Base-by-base conservation (phyloP, 1,284 basidiomycete species). In the Rhodotorula sp. region DNA sequence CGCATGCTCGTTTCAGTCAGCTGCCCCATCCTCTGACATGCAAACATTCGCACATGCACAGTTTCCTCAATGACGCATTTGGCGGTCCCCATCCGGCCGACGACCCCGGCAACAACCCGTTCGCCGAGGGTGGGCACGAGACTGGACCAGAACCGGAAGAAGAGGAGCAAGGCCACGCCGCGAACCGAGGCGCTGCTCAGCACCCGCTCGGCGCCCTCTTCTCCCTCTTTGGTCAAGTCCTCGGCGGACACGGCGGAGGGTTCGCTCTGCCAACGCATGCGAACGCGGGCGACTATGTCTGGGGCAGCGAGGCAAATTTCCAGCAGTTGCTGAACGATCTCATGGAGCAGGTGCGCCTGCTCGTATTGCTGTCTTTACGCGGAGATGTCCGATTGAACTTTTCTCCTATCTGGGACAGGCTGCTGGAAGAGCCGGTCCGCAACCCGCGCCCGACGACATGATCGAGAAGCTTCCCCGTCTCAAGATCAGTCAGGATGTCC, bases 371-470 rank as follows among this genome's bases (percentile, higher is more conserved):
- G 5, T 3, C 15, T 21, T 21, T 5, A 26, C 34, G 18, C 5
- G 14, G 31, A 14, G 31, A 10, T 15, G 10, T 19, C 1, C 15
- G 18, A 23, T 26, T 45, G 50, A 52, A 19, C 18, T 3, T 7
- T 31, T 4, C n/a, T 23, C 28, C 18, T 52, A 4, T 0, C 90
- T 90, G 86, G 89, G 90, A 75, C 87, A 86, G 74, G 87, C 86
- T 8, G 88, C 87, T 72, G 82, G 86, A 3, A 83, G 86, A 69
- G 81, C 87, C 6, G 72, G 73, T 55, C 90, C 90, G 12, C 87
- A 90, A 16, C 86, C 90, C 21, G 91, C 90, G 12, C 85, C 89
- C 16, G 89, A 91, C 55, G 88, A 90, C 45, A 84, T 89, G 47
- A 84, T 90, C 28, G 75, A 83, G 49, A 85, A 87, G 48, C 79